Evolutionary conservation across 148 eudicot species (phyloP).

Genomic region (Vaccinium darrowii): DNA sequence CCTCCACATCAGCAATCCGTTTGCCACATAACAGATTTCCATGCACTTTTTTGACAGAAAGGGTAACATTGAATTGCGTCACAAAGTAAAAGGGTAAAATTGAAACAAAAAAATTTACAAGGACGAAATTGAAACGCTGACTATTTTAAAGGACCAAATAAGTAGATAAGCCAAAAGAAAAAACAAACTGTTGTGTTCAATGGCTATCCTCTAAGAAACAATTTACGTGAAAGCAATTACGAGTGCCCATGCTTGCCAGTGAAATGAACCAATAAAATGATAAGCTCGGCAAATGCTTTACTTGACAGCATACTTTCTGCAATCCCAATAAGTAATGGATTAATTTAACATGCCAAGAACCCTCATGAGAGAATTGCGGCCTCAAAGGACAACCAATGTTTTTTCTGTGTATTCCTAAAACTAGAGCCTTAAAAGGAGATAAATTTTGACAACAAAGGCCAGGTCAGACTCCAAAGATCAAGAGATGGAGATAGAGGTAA

Average conservation of each 20-base stretch:
- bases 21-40: no score
- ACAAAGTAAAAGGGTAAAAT: no score
- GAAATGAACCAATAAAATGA: not conserved
- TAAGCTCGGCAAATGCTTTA: not conserved
- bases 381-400: not conserved
- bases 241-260: not conserved
- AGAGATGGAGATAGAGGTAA: not conserved
- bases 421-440: not conserved
- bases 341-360: not conserved
- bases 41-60: no score
- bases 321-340: not conserved
- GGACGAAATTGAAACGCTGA: no score
- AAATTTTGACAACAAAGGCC: not conserved
- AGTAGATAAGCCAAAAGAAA: no score
- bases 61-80: no score
- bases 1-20: no score
- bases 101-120: no score
- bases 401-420: not conserved
- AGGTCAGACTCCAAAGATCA: not conserved
- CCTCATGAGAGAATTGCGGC: not conserved
- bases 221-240: not conserved
- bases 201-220: constrained; percentile 5
- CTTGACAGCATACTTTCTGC: not conserved
- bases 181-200: not conserved
- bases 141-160: no score